Base-by-base conservation (phyloP, 148 eudicot genomes). In the Rhododendron vialii region DNA sequence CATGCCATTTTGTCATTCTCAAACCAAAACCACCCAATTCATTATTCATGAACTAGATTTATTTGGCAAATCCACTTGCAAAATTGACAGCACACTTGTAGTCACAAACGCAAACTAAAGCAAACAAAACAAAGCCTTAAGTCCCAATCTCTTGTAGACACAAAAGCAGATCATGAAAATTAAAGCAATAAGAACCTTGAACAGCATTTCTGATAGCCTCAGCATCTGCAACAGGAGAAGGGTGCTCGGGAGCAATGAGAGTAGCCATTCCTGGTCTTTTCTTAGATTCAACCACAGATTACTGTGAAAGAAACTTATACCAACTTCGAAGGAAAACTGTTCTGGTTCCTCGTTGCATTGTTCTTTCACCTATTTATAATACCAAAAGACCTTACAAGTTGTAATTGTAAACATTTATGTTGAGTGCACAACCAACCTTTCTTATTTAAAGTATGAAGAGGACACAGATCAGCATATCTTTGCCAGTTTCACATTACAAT, bases 191-290 rank as follows among this genome's bases (percentile, higher is more conserved):
- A 69, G 0, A 48, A 95, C 99, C 95, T 88, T 96, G 89, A 84
- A 92, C 92, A 83, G 99, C 99, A 87, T 95, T 92, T 76, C 85
- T 87, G 80, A 96, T 91, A 50, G 91, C 93, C 84, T 94, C 95
- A 47, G 98, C 99, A 92, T 96, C 99, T 22, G 93, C 94, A 90
- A 88, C 81, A 57, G 98, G 93, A 88, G 95, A 96, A 84, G 91
- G 84, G 75, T 93, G 83, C 10, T 91, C 92, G 47, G 94, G 95
- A 67, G 87, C 92, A 80, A 88, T 71, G 36, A 96, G 90, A 86
- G 96, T 95, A 69, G 95, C 94, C 99, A 96, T 95, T 74, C 2
- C 35, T 69, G 18, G 18, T 26, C 30, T 11, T 69, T 67, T 69
- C 36, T 28, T 69, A 69, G 75, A 13, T 69, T 12, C 38, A 13